Conservation (phyloP, 306 rosid genomes). For the Cajanus cajan region DNA sequence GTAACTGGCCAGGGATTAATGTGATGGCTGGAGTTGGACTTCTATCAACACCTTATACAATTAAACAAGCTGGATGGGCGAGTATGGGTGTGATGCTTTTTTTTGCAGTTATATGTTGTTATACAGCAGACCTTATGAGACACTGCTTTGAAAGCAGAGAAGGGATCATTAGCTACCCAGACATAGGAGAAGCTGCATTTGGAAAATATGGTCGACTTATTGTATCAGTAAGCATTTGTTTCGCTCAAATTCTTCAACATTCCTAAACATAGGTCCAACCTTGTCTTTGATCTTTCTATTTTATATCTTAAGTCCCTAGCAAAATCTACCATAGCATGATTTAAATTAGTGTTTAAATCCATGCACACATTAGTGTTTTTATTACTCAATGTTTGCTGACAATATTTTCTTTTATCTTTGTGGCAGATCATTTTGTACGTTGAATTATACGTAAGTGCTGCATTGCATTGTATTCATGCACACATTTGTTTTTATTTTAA, state of each 20-base stretch:
- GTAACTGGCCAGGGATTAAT: conserved; percentile 58
- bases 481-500: neutral
- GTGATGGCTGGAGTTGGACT: conserved; percentile 87
- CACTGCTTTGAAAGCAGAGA: conserved; percentile 69
- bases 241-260: neutral
- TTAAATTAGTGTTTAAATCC: neutral
- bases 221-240: conserved; percentile 51
- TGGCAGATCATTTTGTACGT: conserved; percentile 69
- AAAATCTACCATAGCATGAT: neutral
- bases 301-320: neutral
- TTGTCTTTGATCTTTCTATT: neutral
- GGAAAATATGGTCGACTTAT: conserved; percentile 70
- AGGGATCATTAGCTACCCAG: conserved; percentile 67
- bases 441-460: conserved; percentile 76
- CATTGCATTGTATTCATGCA: neutral
- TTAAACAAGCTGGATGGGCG: conserved; percentile 82
- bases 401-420: conserved; percentile 21
- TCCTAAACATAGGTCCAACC: neutral
- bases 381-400: conserved; percentile 23
- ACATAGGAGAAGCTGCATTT: conserved; percentile 87
- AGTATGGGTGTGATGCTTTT: conserved; percentile 59
- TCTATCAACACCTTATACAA: conserved; percentile 67
- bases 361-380: neutral
- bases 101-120: conserved; percentile 73
- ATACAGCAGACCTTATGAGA: conserved; percentile 80